Evolutionary conservation across 2,329 filamentous ascomycete genomes (phyloP).

Genomic region (Cladosporium cucumerinum): DNA sequence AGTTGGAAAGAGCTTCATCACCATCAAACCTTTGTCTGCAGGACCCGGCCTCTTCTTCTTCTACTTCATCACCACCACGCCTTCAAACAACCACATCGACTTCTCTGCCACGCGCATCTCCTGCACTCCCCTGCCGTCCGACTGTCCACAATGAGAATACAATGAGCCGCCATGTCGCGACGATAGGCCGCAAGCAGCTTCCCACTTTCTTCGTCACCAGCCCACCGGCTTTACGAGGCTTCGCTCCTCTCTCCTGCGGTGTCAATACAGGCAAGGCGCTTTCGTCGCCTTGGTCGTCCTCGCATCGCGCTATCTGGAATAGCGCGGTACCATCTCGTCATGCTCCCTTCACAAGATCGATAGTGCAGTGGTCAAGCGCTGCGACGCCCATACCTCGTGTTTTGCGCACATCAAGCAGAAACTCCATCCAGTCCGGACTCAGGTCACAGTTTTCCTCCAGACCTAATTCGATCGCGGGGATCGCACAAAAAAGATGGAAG

Average conservation of each 20-base stretch:
- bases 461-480: not conserved
- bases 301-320: slow-evolving; percentile 7
- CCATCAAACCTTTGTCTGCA: not conserved
- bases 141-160: slow-evolving; percentile 19
- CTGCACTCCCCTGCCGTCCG: not conserved
- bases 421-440: not conserved
- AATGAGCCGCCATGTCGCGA: slow-evolving; percentile 46
- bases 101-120: not conserved
- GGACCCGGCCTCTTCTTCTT: not conserved
- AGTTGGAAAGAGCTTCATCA: not conserved
- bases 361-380: slow-evolving; percentile 3
- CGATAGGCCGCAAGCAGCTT: slow-evolving; percentile 32
- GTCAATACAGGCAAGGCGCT: not conserved
- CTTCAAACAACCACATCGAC: not conserved
- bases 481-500: slow-evolving; percentile 21
- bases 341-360: not conserved
- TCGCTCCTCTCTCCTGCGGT: not conserved
- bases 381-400: not conserved
- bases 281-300: not conserved
- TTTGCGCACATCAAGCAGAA: not conserved
- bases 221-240: not conserved
- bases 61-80: not conserved
- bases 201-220: not conserved
- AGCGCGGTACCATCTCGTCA: not conserved
- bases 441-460: not conserved